Percentiles rank a stretch among this genome's conserved stretches.
These are phyloP conservation scores for Trichoderma oligosporum DNA, from an alignment of 2,329 filamentous ascomycete genomes.

Conservation along the genomic window DNA sequence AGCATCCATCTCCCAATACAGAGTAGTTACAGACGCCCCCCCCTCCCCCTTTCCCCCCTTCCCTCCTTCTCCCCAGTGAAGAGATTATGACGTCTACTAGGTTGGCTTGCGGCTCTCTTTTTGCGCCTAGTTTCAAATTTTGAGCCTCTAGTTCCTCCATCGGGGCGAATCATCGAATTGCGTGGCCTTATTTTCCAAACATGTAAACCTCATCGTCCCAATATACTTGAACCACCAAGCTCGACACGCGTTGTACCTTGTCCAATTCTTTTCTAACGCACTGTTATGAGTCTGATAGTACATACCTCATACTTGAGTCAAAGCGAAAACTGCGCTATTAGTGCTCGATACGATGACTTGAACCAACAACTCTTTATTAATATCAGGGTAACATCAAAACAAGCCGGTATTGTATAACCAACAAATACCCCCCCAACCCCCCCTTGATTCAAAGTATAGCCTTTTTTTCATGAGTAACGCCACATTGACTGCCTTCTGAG, in stretches of 20 bases:
- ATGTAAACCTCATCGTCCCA: too few species aligned
- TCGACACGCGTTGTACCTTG: too few species aligned
- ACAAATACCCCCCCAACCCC: not conserved
- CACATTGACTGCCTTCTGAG: not conserved
- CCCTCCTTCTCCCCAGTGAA: too few species aligned
- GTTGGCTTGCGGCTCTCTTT: not conserved
- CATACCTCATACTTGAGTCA: too few species aligned
- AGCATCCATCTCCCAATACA: slow-evolving; percentile 8
- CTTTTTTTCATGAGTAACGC: not conserved
- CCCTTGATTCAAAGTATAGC: not conserved
- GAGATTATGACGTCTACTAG: slow-evolving; percentile 5
- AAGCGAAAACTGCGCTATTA: not conserved
- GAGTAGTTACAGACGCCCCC: not conserved
- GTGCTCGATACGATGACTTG: not conserved
- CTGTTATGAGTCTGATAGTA: too few species aligned
- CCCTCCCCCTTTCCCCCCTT: too few species aligned
- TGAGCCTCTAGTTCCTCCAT: not conserved
- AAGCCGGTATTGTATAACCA: not conserved
- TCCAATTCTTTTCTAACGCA: too few species aligned
- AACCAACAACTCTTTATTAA: not conserved
- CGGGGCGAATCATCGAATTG: not conserved
- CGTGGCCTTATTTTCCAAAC: not conserved
- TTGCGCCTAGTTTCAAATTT: not conserved
- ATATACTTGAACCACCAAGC: too few species aligned
- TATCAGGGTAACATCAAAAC: not conserved